Base-by-base conservation (phyloP, 495 filamentous ascomycete genomes). In the Penicillium argentinense region DNA sequence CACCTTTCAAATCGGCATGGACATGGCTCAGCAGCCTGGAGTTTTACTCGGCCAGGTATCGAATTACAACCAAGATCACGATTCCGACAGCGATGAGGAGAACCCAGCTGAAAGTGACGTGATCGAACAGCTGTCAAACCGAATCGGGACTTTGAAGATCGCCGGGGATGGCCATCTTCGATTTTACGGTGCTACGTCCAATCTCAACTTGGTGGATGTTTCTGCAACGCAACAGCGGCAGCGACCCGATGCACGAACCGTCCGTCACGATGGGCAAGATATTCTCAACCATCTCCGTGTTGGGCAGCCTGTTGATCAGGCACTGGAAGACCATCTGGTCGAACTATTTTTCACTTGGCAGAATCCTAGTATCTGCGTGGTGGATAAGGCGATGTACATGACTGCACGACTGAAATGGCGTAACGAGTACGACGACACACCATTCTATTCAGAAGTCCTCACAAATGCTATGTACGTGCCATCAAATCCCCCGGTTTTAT, bases 31-130 rank as follows among this genome's bases (percentile, higher is more conserved):
- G 29, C 69, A 69, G 29, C 58, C 69, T 1, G 60, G 59, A 0
- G 56, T 51, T 4, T 30, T 64, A 5, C 49, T 64, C 0, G 49
- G 52, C 14, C 66, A 64, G 27, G 39, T 47, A 4, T 49, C 42
- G 16, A 36, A 51, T n/a, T n/a, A n/a, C 19, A 46, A 60, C 12
- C 57, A 42, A 34, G 60, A 67, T 2, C 49, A 64, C 25, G 68
- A 72, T 2, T 64, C 65, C 2, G 70, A 75, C 13, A 72, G 66
- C 34, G 72, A 61, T 6, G 72, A 75, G 21, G 72, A 73, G 40
- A 57, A 57, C 27, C 33, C 33, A 5, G 33, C 33, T 4, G 33
- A 36, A 18, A 36, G 33, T n/a, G 33, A 18, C 3, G 33, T 36
- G 5, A 36, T 47, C 13, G 17, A 47, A 6, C 23, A 29, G n/a